These are phyloP conservation scores for Wickerhamiella australiensis DNA, from an alignment of 805 yeast genomes.

Conservation along the genomic window DNA sequence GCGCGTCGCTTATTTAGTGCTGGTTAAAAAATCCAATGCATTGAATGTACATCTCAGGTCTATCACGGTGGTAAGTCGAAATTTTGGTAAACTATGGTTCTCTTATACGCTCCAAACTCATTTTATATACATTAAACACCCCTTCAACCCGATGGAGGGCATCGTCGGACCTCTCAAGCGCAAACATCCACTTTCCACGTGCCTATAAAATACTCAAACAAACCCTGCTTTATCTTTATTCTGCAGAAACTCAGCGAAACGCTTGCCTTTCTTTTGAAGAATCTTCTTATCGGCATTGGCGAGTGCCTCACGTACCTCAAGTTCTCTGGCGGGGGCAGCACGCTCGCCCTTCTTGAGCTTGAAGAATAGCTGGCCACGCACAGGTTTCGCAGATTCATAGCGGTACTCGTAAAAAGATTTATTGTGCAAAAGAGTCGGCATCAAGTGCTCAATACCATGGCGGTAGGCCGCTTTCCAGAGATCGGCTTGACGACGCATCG, in stretches of 20 bases:
- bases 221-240: conserved; percentile 14
- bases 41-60: no score
- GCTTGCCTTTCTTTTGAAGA: conserved; percentile 49
- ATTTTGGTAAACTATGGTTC: no score
- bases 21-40: no score
- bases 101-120: background rate
- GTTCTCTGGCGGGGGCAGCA: conserved; percentile 40
- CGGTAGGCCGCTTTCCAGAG: conserved; percentile 69
- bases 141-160: background rate
- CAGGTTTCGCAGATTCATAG: conserved; percentile 51
- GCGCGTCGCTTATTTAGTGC: no score
- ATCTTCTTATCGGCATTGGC: conserved; percentile 55
- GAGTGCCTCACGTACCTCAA: conserved; percentile 53
- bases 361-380: conserved; percentile 66
- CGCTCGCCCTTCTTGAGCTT: conserved; percentile 77
- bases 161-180: background rate
- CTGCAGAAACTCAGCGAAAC: conserved; percentile 17
- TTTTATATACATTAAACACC: background rate
- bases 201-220: conserved; percentile 8
- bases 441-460: conserved; percentile 64
- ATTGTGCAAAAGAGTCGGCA: conserved; percentile 51
- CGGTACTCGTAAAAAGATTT: conserved; percentile 72
- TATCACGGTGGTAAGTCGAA: no score
- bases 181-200: background rate
- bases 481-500: conserved; percentile 72